Conservation (phyloP, 768 basidiomycete genomes). For the Cystobasidium tubakii region DNA sequence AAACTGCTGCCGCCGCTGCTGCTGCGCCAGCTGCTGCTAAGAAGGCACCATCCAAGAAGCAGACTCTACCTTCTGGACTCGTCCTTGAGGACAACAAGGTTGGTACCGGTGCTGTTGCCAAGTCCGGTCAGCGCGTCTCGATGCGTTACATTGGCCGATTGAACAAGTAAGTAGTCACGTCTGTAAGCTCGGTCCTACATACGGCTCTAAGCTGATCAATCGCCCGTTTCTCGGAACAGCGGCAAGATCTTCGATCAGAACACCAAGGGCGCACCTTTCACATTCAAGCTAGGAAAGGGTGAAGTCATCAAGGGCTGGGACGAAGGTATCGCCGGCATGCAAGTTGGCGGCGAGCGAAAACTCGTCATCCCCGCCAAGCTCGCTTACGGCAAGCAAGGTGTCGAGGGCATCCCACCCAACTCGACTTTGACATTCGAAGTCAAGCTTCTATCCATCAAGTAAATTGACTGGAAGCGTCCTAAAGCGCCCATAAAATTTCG, state of each 20-base stretch:
- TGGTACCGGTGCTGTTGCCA: conserved; percentile 78
- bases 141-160: conserved; percentile 95
- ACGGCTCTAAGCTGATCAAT: conserved; percentile 5
- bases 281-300: conserved; percentile 65
- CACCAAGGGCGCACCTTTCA: conserved; percentile 75
- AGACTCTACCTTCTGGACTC: conserved; percentile 62
- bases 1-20: conserved; percentile 42
- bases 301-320: conserved; percentile 95
- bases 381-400: conserved; percentile 64
- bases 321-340: conserved; percentile 84
- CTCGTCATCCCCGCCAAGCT: conserved; percentile 67
- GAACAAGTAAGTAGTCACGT: conserved; percentile 51
- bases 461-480: too few relatives aligned
- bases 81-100: conserved; percentile 68
- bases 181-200: too few relatives aligned
- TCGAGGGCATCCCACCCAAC: conserved; percentile 61
- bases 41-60: conserved; percentile 51
- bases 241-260: conserved; percentile 59
- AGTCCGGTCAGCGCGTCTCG: conserved; percentile 70
- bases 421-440: conserved; percentile 42
- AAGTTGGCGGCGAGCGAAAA: conserved; percentile 73
- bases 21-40: conserved; percentile 44
- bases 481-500: background rate
- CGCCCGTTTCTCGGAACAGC: background rate
- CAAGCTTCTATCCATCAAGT: conserved; percentile 45